These are phyloP conservation scores for Melocanna baccifera DNA, from an alignment of 176 grass and related monocot genomes.

Conservation along the genomic window DNA sequence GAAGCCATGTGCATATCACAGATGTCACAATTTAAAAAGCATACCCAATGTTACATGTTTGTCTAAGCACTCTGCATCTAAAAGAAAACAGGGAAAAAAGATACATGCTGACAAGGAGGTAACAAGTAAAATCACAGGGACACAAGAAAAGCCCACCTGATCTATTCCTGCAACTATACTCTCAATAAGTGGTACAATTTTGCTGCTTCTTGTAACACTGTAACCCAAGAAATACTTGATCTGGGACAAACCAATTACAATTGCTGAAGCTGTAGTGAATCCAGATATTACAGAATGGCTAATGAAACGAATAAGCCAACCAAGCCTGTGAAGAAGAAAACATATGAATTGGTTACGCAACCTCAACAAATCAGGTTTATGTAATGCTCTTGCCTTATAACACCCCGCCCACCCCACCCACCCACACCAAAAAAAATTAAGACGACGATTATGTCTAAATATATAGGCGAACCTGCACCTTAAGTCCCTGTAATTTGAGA, in stretches of 20 bases:
- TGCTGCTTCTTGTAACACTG: constrained; percentile 73
- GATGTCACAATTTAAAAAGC: not conserved
- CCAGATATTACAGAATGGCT: constrained; percentile 99
- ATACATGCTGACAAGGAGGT: not conserved
- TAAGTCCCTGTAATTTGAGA: not conserved
- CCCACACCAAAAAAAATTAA: not conserved
- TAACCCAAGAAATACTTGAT: constrained; percentile 97
- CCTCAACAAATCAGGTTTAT: not conserved
- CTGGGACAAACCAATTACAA: constrained; percentile 90
- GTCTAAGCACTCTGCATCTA: constrained; percentile 7
- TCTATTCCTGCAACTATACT: constrained; percentile 82
- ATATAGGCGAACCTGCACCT: not conserved
- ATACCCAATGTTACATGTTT: not conserved
- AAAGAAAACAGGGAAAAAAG: not conserved
- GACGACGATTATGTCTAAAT: not conserved
- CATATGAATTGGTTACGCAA: constrained; percentile 10
- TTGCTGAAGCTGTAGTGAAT: constrained; percentile 91
- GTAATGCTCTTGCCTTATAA: not conserved
- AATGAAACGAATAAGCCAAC: constrained; percentile 92
- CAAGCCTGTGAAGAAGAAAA: constrained; percentile 58
- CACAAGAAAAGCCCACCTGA: constrained; percentile 55
- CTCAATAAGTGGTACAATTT: constrained; percentile 83
- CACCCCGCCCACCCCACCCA: not conserved
- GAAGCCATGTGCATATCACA: not conserved
- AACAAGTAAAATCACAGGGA: constrained; percentile 13